Conservation (phyloP, 768 basidiomycete species). For the Mycena haematopus region DNA sequence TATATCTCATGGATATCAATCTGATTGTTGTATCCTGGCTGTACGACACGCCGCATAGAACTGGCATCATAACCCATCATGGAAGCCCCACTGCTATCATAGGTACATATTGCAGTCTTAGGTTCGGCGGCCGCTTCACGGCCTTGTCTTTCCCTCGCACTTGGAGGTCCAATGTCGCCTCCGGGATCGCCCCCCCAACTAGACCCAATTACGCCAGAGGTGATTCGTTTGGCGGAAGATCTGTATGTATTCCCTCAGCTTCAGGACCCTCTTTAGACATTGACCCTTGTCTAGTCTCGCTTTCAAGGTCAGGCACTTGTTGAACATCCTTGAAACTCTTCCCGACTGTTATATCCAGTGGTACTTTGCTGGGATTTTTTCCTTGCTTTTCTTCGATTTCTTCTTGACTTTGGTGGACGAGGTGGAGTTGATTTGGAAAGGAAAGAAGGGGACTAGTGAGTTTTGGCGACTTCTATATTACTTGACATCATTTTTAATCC, state of each 20-base stretch:
- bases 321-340: no score
- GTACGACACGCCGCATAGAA: neutral
- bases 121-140: no score
- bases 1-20: no score
- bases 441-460: slow-evolving; percentile 29
- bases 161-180: slow-evolving; percentile 3
- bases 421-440: slow-evolving; percentile 34
- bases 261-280: neutral
- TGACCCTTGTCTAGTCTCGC: slow-evolving; percentile 12
- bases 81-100: no score
- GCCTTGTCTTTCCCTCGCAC: neutral
- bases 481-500: no score
- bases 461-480: neutral
- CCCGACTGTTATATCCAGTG: slow-evolving; percentile 15
- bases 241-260: slow-evolving; percentile 16
- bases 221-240: slow-evolving; percentile 23
- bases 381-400: slow-evolving; percentile 35
- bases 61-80: neutral
- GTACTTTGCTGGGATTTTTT: slow-evolving; percentile 32
- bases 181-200: neutral
- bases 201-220: slow-evolving; percentile 17
- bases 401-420: slow-evolving; percentile 33
- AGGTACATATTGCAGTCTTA: no score
- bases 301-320: slow-evolving; percentile 10
- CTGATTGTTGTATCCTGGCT: no score